Evolutionary conservation across 108 stramenopile species (phyloP), one percentile per base, ranked within the genome.

Genomic region (Cyclotella sp.): DNA sequence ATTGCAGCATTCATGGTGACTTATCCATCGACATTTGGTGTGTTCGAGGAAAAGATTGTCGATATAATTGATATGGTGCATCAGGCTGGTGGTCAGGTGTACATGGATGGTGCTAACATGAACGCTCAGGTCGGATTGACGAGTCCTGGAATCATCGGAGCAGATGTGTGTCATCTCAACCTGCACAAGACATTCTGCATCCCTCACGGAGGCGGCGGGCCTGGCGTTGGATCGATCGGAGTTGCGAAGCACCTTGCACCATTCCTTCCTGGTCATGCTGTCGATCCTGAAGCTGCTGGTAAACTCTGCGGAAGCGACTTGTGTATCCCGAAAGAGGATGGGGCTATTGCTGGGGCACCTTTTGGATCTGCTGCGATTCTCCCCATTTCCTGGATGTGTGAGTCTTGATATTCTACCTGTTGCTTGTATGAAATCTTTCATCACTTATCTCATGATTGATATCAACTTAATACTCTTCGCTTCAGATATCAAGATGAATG

Each of bases 101-200:
- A 98, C 95, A 98, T 98, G 97, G 98, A 99, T 74, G 99, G 99
- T 59, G 99, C 99, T 62, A 99, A 99, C 89, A 97, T 99, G 97
- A 99, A 99, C 81, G 99, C 99, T 24, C 99, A 99, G 77, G 93
- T 97, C 42, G 98, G 96, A 30, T 90, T 99, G 42, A 98, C 98
- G 16, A 96, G 93, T 75, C 99, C 99, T 30, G 99, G 97, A 22
- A 70, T 79, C 46, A 98, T 98, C 70, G 99, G 99, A 16, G 98
- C 98, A 22, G 99, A 98, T 77, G 98, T 98, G 5, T 98, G 99
- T 70, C 99, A 99, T 88, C 85, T 98, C 70, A 99, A 99, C 88
- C 90, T 98, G 66, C 99, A 99, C 96, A 99, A 98, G 85, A 96
- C 97, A 54, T 99, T 98, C 77, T 98, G 97, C 83, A 99, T 99